Base-by-base conservation (phyloP, 1,139 yeast species). In the Sugiyamaella japonica region DNA sequence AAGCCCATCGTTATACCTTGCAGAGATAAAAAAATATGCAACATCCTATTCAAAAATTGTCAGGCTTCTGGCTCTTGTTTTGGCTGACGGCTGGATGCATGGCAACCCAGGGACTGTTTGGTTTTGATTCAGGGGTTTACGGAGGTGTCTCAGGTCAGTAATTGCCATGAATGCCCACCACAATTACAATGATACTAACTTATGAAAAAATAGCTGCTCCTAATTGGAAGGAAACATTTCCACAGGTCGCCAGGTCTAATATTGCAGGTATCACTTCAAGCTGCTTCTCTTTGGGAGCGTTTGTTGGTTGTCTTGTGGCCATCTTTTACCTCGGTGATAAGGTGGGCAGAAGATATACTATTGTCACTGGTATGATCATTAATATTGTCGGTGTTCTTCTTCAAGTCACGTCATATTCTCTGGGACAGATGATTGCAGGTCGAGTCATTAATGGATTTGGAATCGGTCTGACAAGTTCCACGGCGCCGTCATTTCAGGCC, bases 401-500 rank as follows among this genome's bases (percentile, higher is more conserved):
- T n/a, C 53, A 53, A 46, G 39, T 41, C n/a, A 40, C 48, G 20
- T 41, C 56, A 4, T 40, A 41, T 20, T 34, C 42, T 1, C 13
- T 48, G 34, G 49, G 47, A 15, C 91, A 85, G 63, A 80, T 87
- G 58, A 82, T 57, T 37, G 59, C 78, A 59, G 84, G 85, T 65
- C 74, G 86, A 63, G 80, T 82, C 57, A 64, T 81, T 41, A 73
- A 81, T 42, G 86, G 86, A 56, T 66, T 81, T 46, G 65, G 64
- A 6, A 55, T 57, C 31, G 65, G 65, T 1, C 48, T 58, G 10
- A 48, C 57, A 16, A 55, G 59, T 36, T 55, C 61, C 16, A 56
- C 57, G 16, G 60, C 58, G 9, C 65, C 65, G 1, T 49, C 60
- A 10, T 61, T 54, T 48, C 55, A 59, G 38, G 49, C 63, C 2